Evolutionary conservation across 108 stramenopile genomes (phyloP).

Genomic region (Nannochloropsis gaditana): DNA sequence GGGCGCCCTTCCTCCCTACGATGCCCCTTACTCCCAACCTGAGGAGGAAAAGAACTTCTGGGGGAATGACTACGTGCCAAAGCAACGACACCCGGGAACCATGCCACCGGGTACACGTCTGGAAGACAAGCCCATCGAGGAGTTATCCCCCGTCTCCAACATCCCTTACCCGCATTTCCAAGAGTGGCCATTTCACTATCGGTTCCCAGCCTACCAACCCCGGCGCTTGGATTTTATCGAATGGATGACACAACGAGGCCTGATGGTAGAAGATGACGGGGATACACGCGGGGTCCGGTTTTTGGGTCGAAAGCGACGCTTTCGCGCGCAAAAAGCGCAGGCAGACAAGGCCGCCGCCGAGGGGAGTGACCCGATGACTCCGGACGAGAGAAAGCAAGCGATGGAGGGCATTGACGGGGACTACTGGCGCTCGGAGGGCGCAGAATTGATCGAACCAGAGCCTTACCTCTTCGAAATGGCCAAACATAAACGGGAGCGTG

Average conservation of each 20-base stretch:
- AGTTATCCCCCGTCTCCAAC: neutral
- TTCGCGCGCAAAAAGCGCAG: neutral
- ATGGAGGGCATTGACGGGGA: neutral
- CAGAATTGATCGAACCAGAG: neutral
- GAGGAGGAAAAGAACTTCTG: constrained; percentile 14
- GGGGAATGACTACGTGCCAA: constrained; percentile 10
- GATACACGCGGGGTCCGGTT: neutral
- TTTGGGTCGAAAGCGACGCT: neutral
- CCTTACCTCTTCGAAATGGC: neutral
- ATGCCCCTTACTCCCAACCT: neutral
- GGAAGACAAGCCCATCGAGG: constrained; percentile 1
- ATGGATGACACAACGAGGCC: constrained; percentile 12
- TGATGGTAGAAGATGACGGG: neutral
- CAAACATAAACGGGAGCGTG: neutral
- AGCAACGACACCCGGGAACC: neutral
- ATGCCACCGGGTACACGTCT: constrained; percentile 2
- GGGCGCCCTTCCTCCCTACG: constrained; percentile 3
- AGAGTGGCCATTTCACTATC: constrained; percentile 6
- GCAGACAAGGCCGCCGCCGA: neutral
- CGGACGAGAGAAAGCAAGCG: neutral
- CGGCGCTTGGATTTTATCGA: neutral
- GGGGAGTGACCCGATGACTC: neutral
- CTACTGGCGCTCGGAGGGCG: constrained; percentile 12
- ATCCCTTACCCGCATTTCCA: neutral
- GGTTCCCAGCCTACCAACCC: neutral